phyloP scores from a whole-genome alignment of 1,284 basidiomycete species.

The Paramarasmius palmivorus region DNA sequence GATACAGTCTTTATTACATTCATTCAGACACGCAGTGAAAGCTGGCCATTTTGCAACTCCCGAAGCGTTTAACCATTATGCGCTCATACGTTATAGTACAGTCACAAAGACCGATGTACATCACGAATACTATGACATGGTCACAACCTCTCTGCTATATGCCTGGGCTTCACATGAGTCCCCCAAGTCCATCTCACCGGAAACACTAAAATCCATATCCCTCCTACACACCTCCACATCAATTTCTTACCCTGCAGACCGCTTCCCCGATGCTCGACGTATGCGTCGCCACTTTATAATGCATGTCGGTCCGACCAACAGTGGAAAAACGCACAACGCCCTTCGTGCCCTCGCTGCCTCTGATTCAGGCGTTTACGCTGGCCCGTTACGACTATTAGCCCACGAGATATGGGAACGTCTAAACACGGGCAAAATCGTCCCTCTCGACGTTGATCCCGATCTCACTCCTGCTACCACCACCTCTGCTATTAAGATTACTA shows the following conservation, averaged over 20 bases:
- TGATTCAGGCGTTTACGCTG: slow-evolving; percentile 80
- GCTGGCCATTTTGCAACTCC: slow-evolving; percentile 33
- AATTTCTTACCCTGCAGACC: slow-evolving; percentile 33
- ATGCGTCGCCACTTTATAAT: slow-evolving; percentile 82
- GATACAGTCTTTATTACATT: slow-evolving; percentile 32
- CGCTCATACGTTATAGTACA: slow-evolving; percentile 34
- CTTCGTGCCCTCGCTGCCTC: slow-evolving; percentile 85
- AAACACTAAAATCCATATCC: slow-evolving; percentile 21
- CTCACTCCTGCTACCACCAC: slow-evolving; percentile 16
- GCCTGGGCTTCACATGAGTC: slow-evolving; percentile 46
- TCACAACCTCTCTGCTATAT: slow-evolving; percentile 46
- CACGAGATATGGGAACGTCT: slow-evolving; percentile 95
- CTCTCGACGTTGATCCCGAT: slow-evolving; percentile 44
- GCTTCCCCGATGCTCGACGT: slow-evolving; percentile 39
- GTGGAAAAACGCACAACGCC: slow-evolving; percentile 95
- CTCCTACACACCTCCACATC: slow-evolving; percentile 27
- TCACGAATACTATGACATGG: slow-evolving; percentile 25
- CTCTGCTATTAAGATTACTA: slow-evolving; percentile 33
- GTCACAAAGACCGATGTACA: slow-evolving; percentile 14
- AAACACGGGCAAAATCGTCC: slow-evolving; percentile 85
- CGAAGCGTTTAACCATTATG: slow-evolving; percentile 33
- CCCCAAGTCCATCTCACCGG: slow-evolving; percentile 12
- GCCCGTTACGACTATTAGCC: slow-evolving; percentile 89
- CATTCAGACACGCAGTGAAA: slow-evolving; percentile 34
- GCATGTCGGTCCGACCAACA: slow-evolving; percentile 98